A percentile compares a stretch with the other conserved stretches of the same genome.
These are phyloP conservation scores for Dioscorea zingiberensis DNA, from an alignment of 106 monocot genomes.

Conservation along the genomic window DNA sequence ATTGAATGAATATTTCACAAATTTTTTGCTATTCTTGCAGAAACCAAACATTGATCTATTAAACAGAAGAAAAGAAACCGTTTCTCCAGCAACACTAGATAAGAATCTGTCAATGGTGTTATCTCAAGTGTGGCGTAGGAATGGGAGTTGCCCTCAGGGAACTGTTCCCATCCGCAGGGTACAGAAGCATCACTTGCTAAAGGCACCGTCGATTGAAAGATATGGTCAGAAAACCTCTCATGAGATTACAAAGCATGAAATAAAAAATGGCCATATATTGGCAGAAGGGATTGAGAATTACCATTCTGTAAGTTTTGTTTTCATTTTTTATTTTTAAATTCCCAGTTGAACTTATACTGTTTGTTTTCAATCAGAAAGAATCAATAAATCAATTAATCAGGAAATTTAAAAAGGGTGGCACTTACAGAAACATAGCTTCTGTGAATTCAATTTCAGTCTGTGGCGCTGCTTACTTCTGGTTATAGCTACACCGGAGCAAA, in stretches of 20 bases:
- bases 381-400: too few relatives aligned
- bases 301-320: conserved; percentile 11
- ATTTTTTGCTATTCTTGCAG: not conserved
- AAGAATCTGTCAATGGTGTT: not conserved
- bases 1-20: too few relatives aligned
- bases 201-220: conserved; percentile 12
- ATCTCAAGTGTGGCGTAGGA: conserved; percentile 17
- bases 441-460: conserved; percentile 8
- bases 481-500: conserved; percentile 24
- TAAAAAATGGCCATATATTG: not conserved
- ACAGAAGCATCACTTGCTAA: conserved; percentile 20
- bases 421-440: not conserved
- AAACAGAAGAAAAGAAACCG: not conserved
- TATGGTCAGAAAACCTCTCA: conserved; percentile 12
- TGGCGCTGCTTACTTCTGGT: conserved; percentile 13
- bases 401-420: not conserved
- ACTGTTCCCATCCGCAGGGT: conserved; percentile 23
- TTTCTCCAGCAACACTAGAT: not conserved
- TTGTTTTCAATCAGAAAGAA: not conserved
- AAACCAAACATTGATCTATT: conserved; percentile 8
- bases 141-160: conserved; percentile 20
- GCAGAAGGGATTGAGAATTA: not conserved
- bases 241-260: not conserved
- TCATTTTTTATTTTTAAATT: not conserved
- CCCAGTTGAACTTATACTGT: not conserved